Evolutionary conservation across 1,284 basidiomycete genomes (phyloP).

Genomic region (Kalmanozyma brasiliensis): DNA sequence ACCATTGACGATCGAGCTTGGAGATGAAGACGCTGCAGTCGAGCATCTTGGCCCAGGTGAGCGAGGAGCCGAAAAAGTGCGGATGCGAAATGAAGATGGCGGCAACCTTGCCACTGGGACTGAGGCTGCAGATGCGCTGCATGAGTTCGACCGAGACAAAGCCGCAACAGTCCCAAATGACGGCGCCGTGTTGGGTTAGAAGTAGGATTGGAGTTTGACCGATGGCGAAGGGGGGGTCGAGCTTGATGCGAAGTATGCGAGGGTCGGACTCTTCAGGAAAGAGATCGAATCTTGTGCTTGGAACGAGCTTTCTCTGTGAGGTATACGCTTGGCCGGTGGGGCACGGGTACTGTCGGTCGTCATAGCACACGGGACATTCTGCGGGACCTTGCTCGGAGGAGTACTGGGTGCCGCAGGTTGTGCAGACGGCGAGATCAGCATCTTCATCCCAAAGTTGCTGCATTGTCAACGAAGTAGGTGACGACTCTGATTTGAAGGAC

Average conservation of each 20-base stretch:
- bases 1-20: conserved; percentile 38
- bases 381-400: conserved; percentile 17
- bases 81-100: conserved; percentile 41
- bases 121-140: conserved; percentile 18
- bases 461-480: conserved; percentile 7
- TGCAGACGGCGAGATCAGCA: conserved; percentile 41
- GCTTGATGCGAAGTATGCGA: conserved; percentile 30
- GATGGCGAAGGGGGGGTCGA: conserved; percentile 35
- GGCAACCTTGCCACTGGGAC: conserved; percentile 27
- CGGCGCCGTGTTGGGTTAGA: conserved; percentile 18
- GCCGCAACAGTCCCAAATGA: conserved; percentile 42
- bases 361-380: conserved; percentile 39
- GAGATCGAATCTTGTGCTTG: conserved; percentile 24
- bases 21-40: conserved; percentile 45
- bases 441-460: conserved; percentile 28
- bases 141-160: conserved; percentile 31
- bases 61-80: conserved; percentile 30
- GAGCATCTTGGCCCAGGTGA: conserved; percentile 43
- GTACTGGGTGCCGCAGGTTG: conserved; percentile 33
- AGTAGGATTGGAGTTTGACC: conserved; percentile 40
- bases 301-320: conserved; percentile 20
- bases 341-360: conserved; percentile 32
- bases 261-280: conserved; percentile 30
- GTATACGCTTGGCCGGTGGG: conserved; percentile 35
- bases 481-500: background rate